These are phyloP conservation scores for Gillenia trifoliata DNA, from an alignment of 306 rosid species.

Conservation along the genomic window DNA sequence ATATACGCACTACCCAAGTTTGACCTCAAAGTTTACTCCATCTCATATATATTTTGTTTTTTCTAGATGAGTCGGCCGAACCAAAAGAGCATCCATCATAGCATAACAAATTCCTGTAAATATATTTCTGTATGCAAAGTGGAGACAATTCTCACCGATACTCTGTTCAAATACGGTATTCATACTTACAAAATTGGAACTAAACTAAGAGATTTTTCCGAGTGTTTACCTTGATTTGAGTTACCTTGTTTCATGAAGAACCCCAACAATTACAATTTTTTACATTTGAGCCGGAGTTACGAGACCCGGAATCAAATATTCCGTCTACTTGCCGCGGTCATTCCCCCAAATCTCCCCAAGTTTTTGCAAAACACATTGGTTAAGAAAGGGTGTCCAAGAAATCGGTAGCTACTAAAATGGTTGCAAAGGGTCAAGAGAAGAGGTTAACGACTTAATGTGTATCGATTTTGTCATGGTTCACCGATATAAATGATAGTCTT, in stretches of 20 bases:
- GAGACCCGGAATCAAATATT: conserved; percentile 7
- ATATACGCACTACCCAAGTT: no score
- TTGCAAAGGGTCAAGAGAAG: conserved; percentile 17
- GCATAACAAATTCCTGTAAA: background rate
- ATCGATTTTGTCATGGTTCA: conserved; percentile 40
- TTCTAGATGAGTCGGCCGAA: no score
- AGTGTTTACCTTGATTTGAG: no score
- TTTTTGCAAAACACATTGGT: conserved; percentile 21
- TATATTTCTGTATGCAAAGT: background rate
- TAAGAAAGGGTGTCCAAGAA: conserved; percentile 5
- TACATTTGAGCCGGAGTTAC: conserved; percentile 27
- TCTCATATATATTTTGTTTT: no score
- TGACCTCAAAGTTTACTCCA: no score
- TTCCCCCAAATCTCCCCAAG: conserved; percentile 1
- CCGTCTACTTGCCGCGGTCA: conserved; percentile 2
- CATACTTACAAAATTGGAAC: background rate
- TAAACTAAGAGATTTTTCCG: background rate
- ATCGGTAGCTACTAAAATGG: background rate
- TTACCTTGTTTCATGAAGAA: conserved; percentile 14
- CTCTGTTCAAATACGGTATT: background rate
- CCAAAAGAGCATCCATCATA: background rate
- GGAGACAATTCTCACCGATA: background rate
- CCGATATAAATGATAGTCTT: conserved; percentile 55
- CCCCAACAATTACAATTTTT: conserved; percentile 15
- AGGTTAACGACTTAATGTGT: conserved; percentile 35